phyloP scores from a whole-genome alignment of 2,329 filamentous ascomycete genomes.

The Neoascochyta sp. region DNA sequence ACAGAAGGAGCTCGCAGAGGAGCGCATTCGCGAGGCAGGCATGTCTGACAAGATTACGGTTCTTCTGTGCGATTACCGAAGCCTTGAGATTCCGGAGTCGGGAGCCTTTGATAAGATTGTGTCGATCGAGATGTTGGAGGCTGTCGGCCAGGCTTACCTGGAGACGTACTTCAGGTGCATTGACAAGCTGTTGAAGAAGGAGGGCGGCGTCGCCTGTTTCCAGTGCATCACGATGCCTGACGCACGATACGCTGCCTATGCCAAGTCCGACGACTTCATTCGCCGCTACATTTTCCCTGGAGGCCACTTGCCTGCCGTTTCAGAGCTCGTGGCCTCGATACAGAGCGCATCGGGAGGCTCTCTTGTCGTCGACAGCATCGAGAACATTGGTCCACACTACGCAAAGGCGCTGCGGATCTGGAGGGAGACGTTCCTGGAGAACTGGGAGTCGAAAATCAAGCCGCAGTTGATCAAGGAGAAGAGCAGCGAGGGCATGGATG shows the following conservation, averaged over 20 bases:
- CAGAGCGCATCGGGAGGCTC: constrained; percentile 57
- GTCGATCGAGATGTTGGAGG: constrained; percentile 75
- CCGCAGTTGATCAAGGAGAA: constrained; percentile 59
- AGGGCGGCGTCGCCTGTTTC: constrained; percentile 66
- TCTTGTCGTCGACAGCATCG: constrained; percentile 62
- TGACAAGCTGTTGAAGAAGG: constrained; percentile 60
- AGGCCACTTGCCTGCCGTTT: constrained; percentile 65
- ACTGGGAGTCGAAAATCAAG: constrained; percentile 59
- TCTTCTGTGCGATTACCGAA: constrained; percentile 65
- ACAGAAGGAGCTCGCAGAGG: constrained; percentile 65
- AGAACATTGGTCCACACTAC: constrained; percentile 74
- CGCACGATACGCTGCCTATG: constrained; percentile 61
- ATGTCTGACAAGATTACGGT: constrained; percentile 61
- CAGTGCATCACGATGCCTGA: constrained; percentile 78
- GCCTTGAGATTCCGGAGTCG: constrained; percentile 49
- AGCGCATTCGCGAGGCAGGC: constrained; percentile 60
- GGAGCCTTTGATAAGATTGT: constrained; percentile 65
- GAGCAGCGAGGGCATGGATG: constrained; percentile 56
- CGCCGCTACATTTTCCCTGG: constrained; percentile 75
- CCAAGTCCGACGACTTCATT: constrained; percentile 68
- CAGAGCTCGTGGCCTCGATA: constrained; percentile 64
- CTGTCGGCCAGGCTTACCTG: constrained; percentile 65
- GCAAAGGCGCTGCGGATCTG: constrained; percentile 65
- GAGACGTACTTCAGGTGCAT: constrained; percentile 65
- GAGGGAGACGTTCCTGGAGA: constrained; percentile 62